Evolutionary conservation across 2,329 filamentous ascomycete genomes (phyloP).

Genomic region (Sporothrix curviconia): DNA sequence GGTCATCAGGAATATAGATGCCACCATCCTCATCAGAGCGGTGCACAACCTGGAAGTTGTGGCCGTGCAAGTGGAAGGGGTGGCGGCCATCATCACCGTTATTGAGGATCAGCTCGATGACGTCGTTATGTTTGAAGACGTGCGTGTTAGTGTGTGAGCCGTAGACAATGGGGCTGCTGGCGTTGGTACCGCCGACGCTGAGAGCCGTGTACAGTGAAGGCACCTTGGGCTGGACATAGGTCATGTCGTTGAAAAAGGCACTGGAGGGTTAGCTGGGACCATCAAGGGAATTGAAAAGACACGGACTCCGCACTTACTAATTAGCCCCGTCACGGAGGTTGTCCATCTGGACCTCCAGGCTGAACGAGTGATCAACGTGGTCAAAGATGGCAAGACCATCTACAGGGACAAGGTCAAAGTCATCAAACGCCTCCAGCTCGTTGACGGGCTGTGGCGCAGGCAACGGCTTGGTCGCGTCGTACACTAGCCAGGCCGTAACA

Average conservation of each 20-base stretch:
- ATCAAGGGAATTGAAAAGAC: conserved; percentile 33
- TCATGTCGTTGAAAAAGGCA: conserved; percentile 70
- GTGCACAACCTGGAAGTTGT: conserved; percentile 41
- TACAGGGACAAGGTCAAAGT: conserved; percentile 62
- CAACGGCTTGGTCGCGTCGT: conserved; percentile 41
- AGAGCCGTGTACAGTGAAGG: conserved; percentile 74
- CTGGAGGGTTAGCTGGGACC: conserved; percentile 23
- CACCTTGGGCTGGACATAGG: conserved; percentile 67
- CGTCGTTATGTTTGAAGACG: conserved; percentile 58
- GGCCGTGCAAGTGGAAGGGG: conserved; percentile 21
- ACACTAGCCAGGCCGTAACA: conserved; percentile 57
- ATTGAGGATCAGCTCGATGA: conserved; percentile 63
- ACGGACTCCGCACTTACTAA: conserved; percentile 44
- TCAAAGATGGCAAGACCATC: conserved; percentile 57
- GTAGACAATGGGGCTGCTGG: conserved; percentile 56
- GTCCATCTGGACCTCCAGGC: conserved; percentile 59
- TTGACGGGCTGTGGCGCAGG: conserved; percentile 50
- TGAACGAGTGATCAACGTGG: conserved; percentile 56
- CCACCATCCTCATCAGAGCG: conserved; percentile 52
- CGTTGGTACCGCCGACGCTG: conserved; percentile 50
- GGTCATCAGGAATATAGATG: conserved; percentile 40
- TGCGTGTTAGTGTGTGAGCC: conserved; percentile 59
- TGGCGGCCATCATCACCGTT: conserved; percentile 20
- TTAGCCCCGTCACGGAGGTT: conserved; percentile 61
- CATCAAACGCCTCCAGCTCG: conserved; percentile 61